Conservation (phyloP, 176 grass and related monocot genomes). For the Musa schizocarpa region DNA sequence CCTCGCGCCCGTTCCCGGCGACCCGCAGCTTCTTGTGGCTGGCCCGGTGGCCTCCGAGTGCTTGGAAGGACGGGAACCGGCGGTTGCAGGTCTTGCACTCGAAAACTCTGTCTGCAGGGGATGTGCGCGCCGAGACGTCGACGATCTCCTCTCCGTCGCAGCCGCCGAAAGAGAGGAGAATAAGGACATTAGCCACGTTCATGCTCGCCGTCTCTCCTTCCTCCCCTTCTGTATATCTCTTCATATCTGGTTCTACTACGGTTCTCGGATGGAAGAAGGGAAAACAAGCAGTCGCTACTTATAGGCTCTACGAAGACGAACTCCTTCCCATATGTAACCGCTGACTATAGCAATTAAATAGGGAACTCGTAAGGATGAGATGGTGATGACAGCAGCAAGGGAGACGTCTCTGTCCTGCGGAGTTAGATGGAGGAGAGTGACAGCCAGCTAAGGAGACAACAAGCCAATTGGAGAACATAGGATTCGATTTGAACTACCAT, state of each 20-base stretch:
- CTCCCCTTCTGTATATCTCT: constrained; percentile 11
- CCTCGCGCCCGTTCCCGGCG: constrained; percentile 3
- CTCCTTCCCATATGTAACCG: too few species aligned
- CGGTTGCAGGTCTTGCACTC: constrained; percentile 94
- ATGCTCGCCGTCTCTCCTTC: constrained; percentile 32
- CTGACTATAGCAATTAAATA: too few species aligned
- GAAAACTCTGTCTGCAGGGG: constrained; percentile 46
- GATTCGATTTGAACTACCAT: too few species aligned
- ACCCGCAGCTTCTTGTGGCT: constrained; percentile 85
- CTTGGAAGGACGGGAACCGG: constrained; percentile 81
- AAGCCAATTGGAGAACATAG: too few species aligned
- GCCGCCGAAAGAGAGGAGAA: constrained; percentile 47
- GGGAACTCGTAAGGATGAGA: too few species aligned
- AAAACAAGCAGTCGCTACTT: too few species aligned
- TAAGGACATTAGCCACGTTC: constrained; percentile 50
- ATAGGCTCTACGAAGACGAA: too few species aligned
- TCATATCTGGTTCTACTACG: background rate
- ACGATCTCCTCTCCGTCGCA: background rate
- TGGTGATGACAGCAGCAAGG: too few species aligned
- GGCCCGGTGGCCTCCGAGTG: constrained; percentile 84
- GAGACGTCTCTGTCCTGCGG: too few species aligned
- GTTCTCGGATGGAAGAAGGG: too few species aligned
- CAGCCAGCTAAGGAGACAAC: too few species aligned
- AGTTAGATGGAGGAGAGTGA: too few species aligned
- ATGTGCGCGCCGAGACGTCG: background rate